A percentile compares a stretch with the other conserved stretches of the same genome.
Evolutionary conservation across 495 filamentous ascomycete genomes (phyloP).

Genomic region (Penicillium bovifimosum): DNA sequence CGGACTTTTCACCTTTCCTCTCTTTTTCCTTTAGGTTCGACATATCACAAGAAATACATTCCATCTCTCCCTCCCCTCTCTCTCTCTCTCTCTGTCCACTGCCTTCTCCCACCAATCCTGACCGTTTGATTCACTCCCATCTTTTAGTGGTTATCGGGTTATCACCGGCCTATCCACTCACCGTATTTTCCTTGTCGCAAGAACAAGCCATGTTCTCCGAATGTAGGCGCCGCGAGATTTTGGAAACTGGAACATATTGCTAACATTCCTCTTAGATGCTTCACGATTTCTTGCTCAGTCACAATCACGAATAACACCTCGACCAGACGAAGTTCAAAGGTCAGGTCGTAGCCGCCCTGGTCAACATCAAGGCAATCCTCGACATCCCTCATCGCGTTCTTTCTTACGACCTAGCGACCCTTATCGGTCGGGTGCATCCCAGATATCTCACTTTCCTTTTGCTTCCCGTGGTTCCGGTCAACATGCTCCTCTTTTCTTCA

Average conservation of each 20-base stretch:
- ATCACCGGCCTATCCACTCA: slow-evolving; percentile 16
- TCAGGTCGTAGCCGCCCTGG: slow-evolving; percentile 45
- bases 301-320: slow-evolving; percentile 75
- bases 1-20: not conserved
- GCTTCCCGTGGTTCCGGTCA: slow-evolving; percentile 63
- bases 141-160: not conserved
- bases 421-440: slow-evolving; percentile 62
- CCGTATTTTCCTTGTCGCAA: slow-evolving; percentile 11
- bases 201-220: slow-evolving; percentile 82
- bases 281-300: slow-evolving; percentile 97
- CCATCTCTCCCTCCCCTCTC: not conserved
- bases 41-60: not conserved
- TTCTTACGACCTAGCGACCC: slow-evolving; percentile 58
- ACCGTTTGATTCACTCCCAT: not conserved
- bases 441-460: slow-evolving; percentile 71
- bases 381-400: slow-evolving; percentile 44
- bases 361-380: slow-evolving; percentile 36
- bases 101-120: not conserved
- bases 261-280: slow-evolving; percentile 59
- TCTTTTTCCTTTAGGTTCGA: not conserved
- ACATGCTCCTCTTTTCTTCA: slow-evolving; percentile 89
- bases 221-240: slow-evolving; percentile 55
- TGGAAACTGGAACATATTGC: not conserved
- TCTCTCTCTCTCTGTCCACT: not conserved
- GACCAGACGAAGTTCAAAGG: slow-evolving; percentile 52